phyloP scores from a whole-genome alignment of 306 rosid genomes.

The Fagus crenata region DNA sequence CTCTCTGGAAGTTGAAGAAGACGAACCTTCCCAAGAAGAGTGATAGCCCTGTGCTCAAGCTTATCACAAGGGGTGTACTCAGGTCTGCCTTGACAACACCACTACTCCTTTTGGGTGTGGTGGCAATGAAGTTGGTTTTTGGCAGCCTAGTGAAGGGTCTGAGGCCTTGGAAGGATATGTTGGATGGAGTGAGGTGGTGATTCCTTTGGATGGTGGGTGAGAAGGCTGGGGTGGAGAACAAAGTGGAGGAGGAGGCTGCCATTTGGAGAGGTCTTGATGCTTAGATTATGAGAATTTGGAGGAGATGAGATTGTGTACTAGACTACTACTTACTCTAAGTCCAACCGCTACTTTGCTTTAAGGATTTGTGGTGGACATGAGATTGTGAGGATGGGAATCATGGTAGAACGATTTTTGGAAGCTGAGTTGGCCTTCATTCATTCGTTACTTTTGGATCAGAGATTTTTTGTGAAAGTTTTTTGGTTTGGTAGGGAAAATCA shows the following conservation, averaged over 20 bases:
- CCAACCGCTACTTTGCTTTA: too few species aligned
- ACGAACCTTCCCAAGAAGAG: conserved; percentile 92
- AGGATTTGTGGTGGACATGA: too few species aligned
- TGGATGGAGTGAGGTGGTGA: conserved; percentile 42
- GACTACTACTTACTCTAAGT: not conserved
- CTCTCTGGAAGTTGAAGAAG: conserved; percentile 97
- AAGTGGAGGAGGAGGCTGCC: conserved; percentile 64
- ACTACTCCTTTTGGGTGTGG: conserved; percentile 28
- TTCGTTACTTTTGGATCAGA: conserved; percentile 62
- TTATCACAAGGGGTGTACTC: conserved; percentile 69
- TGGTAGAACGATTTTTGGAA: conserved; percentile 38
- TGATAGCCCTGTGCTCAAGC: conserved; percentile 95
- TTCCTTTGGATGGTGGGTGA: conserved; percentile 41
- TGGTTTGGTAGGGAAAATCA: not conserved
- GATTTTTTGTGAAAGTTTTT: conserved; percentile 30
- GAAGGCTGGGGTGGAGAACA: conserved; percentile 43
- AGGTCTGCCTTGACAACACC: conserved; percentile 65
- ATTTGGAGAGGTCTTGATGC: conserved; percentile 6
- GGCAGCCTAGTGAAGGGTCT: conserved; percentile 39
- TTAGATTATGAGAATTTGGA: too few species aligned
- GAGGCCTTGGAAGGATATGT: conserved; percentile 73
- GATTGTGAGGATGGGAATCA: conserved; percentile 43
- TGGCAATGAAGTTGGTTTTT: conserved; percentile 13
- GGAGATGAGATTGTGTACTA: not conserved
- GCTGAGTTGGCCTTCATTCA: conserved; percentile 50